phyloP scores from a whole-genome alignment of 2,329 filamentous ascomycete genomes.

The Fusarium coffeatum region DNA sequence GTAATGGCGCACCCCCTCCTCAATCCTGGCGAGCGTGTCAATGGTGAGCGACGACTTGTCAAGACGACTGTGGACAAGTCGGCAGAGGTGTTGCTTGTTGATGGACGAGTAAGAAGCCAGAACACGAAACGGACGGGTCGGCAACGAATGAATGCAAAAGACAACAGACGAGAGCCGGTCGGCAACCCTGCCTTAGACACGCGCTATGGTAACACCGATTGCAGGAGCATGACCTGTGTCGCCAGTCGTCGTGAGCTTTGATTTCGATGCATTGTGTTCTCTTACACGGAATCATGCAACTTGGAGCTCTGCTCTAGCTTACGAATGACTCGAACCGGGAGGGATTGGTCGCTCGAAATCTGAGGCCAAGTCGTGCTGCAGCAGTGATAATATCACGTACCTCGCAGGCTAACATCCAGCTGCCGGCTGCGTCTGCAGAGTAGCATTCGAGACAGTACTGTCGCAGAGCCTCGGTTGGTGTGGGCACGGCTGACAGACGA shows the following conservation, averaged over 20 bases:
- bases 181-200: conserved; percentile 36
- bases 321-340: conserved; percentile 19
- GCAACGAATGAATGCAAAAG: conserved; percentile 29
- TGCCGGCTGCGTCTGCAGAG: conserved; percentile 10
- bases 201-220: conserved; percentile 38
- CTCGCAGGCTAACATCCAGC: conserved; percentile 20
- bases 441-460: conserved; percentile 10
- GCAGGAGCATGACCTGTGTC: conserved; percentile 34
- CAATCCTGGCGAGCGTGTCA: conserved; percentile 30
- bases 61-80: conserved; percentile 39
- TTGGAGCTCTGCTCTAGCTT: conserved; percentile 5
- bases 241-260: conserved; percentile 30
- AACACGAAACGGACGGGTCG: conserved; percentile 32
- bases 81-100: conserved; percentile 24
- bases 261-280: conserved; percentile 31
- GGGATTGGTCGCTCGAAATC: conserved; percentile 13
- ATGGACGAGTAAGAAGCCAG: conserved; percentile 27
- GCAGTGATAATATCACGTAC: conserved; percentile 18
- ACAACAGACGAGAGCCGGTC: conserved; percentile 27
- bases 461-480: conserved; percentile 23
- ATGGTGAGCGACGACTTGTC: conserved; percentile 41
- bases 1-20: conserved; percentile 44
- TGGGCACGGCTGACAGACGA: conserved; percentile 22
- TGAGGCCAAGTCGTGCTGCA: conserved; percentile 34
- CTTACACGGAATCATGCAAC: conserved; percentile 12